Base-by-base conservation (phyloP, 164 flowering plant species). In the Sedum album region DNA sequence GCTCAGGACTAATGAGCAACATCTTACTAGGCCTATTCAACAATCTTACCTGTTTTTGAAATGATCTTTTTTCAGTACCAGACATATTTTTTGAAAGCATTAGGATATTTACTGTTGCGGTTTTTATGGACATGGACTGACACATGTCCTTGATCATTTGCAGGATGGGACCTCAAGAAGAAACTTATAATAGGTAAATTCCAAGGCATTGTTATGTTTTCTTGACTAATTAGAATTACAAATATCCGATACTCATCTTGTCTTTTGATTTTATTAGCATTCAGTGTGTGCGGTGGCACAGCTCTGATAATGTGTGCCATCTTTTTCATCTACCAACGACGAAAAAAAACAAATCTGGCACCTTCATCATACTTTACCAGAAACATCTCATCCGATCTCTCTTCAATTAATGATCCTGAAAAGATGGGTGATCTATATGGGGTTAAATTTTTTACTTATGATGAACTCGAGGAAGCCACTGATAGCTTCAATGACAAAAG, bases 21-120 rank as follows among this genome's bases (percentile, higher is more conserved):
- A 41, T 61, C 83, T 39, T 74, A 71, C 33, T 87, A 91, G 66
- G 88, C 89, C 7, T 74, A 30, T 87, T 86, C 0, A 61, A 66
- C 41, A 84, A 81, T 17, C n/a, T n/a, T n/a, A n/a, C n/a, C n/a
- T n/a, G n/a, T n/a, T n/a, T n/a, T n/a, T n/a, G n/a, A n/a, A n/a
- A n/a, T n/a, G n/a, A n/a, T n/a, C 60, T 55, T 55, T 55, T 25
- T 55, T 53, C 60, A 25, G 23, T 53, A 13, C 18, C 11, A n/a
- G 55, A 49, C 4, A 49, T 20, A 20, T 49, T 18, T 49, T 6
- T 53, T 53, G n/a, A 25, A 21, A 25, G 31, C 30, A 53, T 55
- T 55, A 11, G 14, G 3, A 9, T 30, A 55, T 21, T 25, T 55
- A 8, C 10, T 55, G 23, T 11, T 25, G n/a, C n/a, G 23, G 25